Conservation (phyloP, 2,329 filamentous ascomycete genomes). For the Plenodomus biglobosus region DNA sequence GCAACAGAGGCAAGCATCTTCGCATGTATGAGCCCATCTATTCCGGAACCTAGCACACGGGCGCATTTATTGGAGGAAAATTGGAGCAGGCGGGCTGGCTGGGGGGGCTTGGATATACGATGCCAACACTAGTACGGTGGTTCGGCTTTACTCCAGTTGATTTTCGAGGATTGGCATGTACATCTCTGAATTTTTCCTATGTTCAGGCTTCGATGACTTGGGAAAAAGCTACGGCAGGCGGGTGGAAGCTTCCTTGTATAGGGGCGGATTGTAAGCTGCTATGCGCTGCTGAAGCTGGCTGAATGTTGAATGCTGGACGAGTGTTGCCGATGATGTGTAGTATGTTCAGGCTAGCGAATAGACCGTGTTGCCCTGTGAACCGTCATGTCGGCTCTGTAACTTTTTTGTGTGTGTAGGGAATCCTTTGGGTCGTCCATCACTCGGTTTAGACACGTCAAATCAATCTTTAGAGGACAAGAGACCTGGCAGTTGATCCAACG, state of each 20-base stretch:
- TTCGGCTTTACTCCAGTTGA: background rate
- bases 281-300: background rate
- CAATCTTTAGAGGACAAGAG: background rate
- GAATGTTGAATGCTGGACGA: background rate
- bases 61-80: background rate
- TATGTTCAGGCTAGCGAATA: background rate
- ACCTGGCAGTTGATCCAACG: background rate
- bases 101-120: background rate
- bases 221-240: background rate
- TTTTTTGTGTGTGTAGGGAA: too few relatives aligned
- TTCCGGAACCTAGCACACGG: background rate
- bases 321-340: background rate
- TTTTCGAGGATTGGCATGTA: background rate
- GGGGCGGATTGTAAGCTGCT: background rate
- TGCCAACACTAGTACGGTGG: background rate
- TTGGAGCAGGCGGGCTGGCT: background rate
- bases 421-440: too few relatives aligned
- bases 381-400: background rate
- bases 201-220: background rate
- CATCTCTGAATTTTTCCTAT: background rate
- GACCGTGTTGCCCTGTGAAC: background rate
- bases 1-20: background rate
- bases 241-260: background rate
- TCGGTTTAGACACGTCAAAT: background rate
- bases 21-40: background rate